Evolutionary conservation across 345 rosid genomes (phyloP).

Genomic region (Pugionium dolabratum): DNA sequence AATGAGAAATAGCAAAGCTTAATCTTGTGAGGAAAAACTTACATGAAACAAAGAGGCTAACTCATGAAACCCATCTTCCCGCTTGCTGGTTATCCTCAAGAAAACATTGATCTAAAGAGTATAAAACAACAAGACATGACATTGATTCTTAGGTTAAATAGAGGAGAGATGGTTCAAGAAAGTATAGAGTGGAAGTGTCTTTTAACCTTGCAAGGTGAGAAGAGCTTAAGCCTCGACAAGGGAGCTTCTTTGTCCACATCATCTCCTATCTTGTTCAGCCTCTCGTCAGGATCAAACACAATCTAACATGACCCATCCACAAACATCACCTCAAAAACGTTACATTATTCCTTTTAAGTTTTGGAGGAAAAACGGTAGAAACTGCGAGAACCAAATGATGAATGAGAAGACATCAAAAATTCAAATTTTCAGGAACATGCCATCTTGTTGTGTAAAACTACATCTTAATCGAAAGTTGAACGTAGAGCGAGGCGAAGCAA

Average conservation of each 20-base stretch:
- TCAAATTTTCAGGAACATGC: neutral
- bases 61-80: conserved; percentile 95
- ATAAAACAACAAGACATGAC: neutral
- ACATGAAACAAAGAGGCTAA: conserved; percentile 96
- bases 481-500: no score
- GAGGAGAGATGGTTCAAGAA: conserved; percentile 36
- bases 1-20: neutral
- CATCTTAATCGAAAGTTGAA: neutral
- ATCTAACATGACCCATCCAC: conserved; percentile 48
- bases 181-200: neutral
- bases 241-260: conserved; percentile 81
- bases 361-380: no score
- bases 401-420: neutral
- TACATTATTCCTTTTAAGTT: neutral
- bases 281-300: conserved; percentile 83
- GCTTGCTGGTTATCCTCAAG: conserved; percentile 77
- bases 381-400: neutral
- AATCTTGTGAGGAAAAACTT: conserved; percentile 35
- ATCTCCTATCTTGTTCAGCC: conserved; percentile 70
- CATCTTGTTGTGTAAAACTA: neutral
- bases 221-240: conserved; percentile 83
- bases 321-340: conserved; percentile 14
- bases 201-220: conserved; percentile 94
- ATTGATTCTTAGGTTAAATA: neutral
- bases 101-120: conserved; percentile 75